These are phyloP conservation scores for Zygosaccharomyces bailii DNA, from an alignment of 805 yeast species.

Conservation along the genomic window DNA sequence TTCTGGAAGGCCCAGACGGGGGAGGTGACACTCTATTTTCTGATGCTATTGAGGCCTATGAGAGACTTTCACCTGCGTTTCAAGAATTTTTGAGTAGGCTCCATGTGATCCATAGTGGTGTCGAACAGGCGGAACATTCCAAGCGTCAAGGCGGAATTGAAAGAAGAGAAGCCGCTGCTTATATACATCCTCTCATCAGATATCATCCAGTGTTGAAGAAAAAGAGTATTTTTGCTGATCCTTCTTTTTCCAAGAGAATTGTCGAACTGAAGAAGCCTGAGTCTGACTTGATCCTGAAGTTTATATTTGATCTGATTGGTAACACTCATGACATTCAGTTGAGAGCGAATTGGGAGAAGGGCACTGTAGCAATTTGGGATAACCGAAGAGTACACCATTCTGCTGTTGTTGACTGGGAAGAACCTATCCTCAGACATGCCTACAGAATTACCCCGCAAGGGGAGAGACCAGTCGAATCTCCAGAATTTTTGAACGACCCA, in stretches of 20 bases:
- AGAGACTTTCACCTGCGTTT: slow-evolving; percentile 62
- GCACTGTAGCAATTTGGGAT: slow-evolving; percentile 72
- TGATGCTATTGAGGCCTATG: slow-evolving; percentile 64
- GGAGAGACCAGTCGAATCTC: slow-evolving; percentile 59
- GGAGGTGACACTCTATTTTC: slow-evolving; percentile 77
- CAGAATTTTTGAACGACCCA: slow-evolving; percentile 35
- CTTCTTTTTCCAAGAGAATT: slow-evolving; percentile 59
- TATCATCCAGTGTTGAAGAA: slow-evolving; percentile 66
- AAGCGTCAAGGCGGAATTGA: slow-evolving; percentile 56
- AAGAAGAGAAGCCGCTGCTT: slow-evolving; percentile 54
- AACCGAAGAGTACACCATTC: slow-evolving; percentile 66
- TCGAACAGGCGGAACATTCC: slow-evolving; percentile 61
- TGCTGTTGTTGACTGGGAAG: slow-evolving; percentile 66
- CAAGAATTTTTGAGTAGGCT: slow-evolving; percentile 55
- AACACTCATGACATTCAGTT: slow-evolving; percentile 56
- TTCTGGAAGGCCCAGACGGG: slow-evolving; percentile 54
- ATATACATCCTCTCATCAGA: slow-evolving; percentile 61
- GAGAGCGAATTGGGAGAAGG: slow-evolving; percentile 66
- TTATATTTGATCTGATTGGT: slow-evolving; percentile 51
- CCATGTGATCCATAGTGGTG: slow-evolving; percentile 64
- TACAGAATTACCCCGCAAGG: slow-evolving; percentile 68
- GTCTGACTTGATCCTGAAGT: slow-evolving; percentile 53
- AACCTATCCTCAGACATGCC: slow-evolving; percentile 65
- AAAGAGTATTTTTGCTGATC: slow-evolving; percentile 54
- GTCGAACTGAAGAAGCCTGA: slow-evolving; percentile 71